Conservation (phyloP, 2,329 filamentous ascomycete species). For the Hansfordia pulvinata region DNA sequence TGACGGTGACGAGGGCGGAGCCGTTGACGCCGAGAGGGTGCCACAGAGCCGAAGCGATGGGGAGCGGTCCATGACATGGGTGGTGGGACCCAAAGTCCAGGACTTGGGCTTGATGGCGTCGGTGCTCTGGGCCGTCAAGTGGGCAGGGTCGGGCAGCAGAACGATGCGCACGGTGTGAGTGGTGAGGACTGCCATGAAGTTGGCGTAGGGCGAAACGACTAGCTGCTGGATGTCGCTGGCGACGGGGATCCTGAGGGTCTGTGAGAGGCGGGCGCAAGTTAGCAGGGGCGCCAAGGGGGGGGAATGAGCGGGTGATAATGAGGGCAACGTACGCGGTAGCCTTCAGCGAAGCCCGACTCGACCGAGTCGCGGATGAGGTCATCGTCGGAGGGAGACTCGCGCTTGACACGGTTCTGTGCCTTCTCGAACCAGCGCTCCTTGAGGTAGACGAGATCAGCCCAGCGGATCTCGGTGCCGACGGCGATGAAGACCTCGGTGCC, state of each 20-base stretch:
- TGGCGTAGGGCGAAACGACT: conserved; percentile 66
- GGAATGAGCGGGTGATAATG: conserved; percentile 5
- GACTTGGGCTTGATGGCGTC: conserved; percentile 67
- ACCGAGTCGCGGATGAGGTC: conserved; percentile 16
- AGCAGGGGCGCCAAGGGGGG: not conserved
- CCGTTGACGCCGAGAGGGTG: conserved; percentile 80
- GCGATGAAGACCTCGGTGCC: conserved; percentile 84
- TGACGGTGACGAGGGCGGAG: conserved; percentile 75
- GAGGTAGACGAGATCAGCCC: conserved; percentile 71
- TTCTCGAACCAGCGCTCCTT: conserved; percentile 47
- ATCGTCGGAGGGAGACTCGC: conserved; percentile 23
- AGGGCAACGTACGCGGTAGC: conserved; percentile 31
- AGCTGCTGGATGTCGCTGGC: conserved; percentile 77
- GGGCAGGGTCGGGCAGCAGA: conserved; percentile 67
- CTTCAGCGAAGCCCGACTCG: conserved; percentile 18
- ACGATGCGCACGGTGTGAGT: conserved; percentile 80
- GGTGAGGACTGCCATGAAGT: conserved; percentile 75
- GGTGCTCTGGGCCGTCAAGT: conserved; percentile 56
- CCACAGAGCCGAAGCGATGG: conserved; percentile 75
- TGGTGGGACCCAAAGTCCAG: conserved; percentile 84
- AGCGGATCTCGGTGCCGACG: conserved; percentile 79
- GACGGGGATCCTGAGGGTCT: conserved; percentile 67
- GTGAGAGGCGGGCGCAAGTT: conserved; percentile 5
- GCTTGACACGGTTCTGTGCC: conserved; percentile 27
- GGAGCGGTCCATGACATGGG: conserved; percentile 76